Base-by-base conservation (phyloP, 2,329 filamentous ascomycete species). In the Venturia carpophila region DNA sequence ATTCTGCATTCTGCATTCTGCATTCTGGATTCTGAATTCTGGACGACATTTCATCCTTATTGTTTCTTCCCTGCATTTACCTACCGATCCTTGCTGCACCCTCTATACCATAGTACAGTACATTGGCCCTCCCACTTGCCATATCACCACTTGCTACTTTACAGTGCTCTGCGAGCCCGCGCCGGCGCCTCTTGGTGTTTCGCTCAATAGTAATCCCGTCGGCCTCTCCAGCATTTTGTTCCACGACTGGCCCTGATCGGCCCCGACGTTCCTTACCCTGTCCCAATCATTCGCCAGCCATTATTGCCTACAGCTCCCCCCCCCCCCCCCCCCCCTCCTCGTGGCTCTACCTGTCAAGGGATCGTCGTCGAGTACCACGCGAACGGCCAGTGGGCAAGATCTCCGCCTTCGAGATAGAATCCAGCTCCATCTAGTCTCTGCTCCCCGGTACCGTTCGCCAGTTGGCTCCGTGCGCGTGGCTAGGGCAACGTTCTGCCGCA, bases 371-470 rank as follows among this genome's bases (percentile, higher is more conserved):
- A n/a, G 66, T 68, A 66, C 71, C 73, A 73, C 71, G 73, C 73
- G 71, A 75, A 71, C 70, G 69, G 70, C 66, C 70, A 70, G 69
- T 69, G 71, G 73, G 69, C 70, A 68, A 71, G 74, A 75, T 75
- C 73, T 69, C 73, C 73, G 49, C 49, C 49, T 17, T 68, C 72
- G 67, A 71, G 70, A 71, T 64, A 37, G 21, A 64, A 71, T 67
- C 30, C 69, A 69, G 68, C 71, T 68, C 68, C 69, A 65, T 67
- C 60, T 67, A 67, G 60, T 43, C n/a, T 21, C 60, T 27, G 13
- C 41, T 62, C 41, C 62, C 62, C 34, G 62, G 62, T 17, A 5
- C 45, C 19, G 62, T 55, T 39, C 62, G 43, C 39, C 39, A 43
- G 52, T 52, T 49, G 60, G 47, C 21, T 17, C 49, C 34, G 30